These are phyloP conservation scores for Mucor piriformis DNA, from an alignment of 371 early-diverging fungal genomes.

Conservation along the genomic window DNA sequence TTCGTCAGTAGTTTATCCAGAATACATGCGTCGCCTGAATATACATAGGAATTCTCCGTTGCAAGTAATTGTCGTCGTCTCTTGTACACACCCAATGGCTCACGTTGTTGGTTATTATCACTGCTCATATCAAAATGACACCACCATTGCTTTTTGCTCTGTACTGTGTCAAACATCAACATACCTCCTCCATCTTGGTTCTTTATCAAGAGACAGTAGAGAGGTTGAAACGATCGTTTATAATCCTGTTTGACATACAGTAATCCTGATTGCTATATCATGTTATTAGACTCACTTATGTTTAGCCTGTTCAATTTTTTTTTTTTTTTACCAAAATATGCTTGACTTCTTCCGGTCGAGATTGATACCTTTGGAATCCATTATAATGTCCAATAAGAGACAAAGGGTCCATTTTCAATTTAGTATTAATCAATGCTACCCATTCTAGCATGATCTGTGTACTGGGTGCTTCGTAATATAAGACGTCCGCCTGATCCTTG, in stretches of 20 bases:
- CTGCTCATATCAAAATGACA: neutral
- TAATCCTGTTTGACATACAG: slow-evolving; percentile 23
- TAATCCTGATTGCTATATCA: slow-evolving; percentile 13
- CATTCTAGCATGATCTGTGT: slow-evolving; percentile 22
- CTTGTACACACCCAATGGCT: slow-evolving; percentile 6
- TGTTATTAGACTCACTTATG: neutral
- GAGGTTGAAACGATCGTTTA: neutral
- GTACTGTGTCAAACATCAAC: slow-evolving; percentile 20
- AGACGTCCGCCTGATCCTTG: neutral
- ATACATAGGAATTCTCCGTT: slow-evolving; percentile 29
- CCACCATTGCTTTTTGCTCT: neutral
- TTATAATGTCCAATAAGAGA: neutral
- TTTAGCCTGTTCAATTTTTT: neutral
- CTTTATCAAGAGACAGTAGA: slow-evolving; percentile 13
- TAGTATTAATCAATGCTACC: slow-evolving; percentile 14
- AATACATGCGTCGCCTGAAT: slow-evolving; percentile 30
- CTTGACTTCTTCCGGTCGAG: neutral
- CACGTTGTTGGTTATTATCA: slow-evolving; percentile 3
- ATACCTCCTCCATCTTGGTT: slow-evolving; percentile 7
- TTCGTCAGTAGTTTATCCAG: slow-evolving; percentile 11
- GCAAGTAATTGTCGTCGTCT: neutral
- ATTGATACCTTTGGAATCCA: neutral
- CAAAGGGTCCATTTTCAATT: neutral
- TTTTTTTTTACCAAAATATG: slow-evolving; percentile 9
- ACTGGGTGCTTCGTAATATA: slow-evolving; percentile 22